These are phyloP conservation scores for Salix dunnii DNA, from an alignment of 345 rosid genomes.

Conservation along the genomic window DNA sequence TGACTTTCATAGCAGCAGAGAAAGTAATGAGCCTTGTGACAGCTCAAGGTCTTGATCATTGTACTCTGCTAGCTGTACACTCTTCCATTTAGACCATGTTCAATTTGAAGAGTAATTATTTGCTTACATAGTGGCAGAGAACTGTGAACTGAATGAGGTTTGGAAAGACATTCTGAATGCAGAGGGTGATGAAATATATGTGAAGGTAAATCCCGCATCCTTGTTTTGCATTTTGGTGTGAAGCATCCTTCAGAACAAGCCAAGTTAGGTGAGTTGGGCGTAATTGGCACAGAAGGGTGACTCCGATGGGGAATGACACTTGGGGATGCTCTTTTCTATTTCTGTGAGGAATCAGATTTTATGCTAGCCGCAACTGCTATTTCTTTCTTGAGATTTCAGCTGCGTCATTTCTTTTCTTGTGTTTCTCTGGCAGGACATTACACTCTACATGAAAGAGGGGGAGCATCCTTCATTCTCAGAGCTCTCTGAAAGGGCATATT, in stretches of 20 bases:
- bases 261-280: neutral
- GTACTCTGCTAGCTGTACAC: neutral
- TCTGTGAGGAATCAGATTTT: neutral
- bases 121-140: conserved; percentile 58
- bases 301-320: neutral
- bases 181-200: conserved; percentile 94
- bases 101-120: conserved; percentile 3
- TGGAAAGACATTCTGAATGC: conserved; percentile 92
- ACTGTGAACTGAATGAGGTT: conserved; percentile 79
- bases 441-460: conserved; percentile 73
- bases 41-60: conserved; percentile 71
- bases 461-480: conserved; percentile 80
- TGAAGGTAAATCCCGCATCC: conserved; percentile 49
- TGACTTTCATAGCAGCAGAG: conserved; percentile 85
- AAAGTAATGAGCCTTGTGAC: conserved; percentile 98
- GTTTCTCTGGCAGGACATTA: conserved; percentile 51
- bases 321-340: neutral
- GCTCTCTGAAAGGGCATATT: conserved; percentile 71
- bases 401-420: neutral
- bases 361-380: neutral
- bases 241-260: neutral
- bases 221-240: neutral
- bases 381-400: neutral
- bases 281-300: neutral
- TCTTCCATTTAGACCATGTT: conserved; percentile 1